Conservation (phyloP, 1,284 basidiomycete species). For the Veloboletus limbatus region DNA sequence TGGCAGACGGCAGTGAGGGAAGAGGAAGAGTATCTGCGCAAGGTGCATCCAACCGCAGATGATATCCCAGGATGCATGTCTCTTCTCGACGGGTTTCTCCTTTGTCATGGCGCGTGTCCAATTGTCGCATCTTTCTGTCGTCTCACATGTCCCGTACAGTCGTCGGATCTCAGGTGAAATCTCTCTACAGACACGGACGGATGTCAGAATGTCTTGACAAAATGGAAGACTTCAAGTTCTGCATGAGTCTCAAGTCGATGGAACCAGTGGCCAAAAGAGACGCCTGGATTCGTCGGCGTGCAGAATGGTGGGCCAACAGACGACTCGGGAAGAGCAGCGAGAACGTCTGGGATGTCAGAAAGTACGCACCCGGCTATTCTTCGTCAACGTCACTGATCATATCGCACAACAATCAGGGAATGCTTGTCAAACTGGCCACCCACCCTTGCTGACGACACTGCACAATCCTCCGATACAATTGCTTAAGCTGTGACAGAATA, state of each 20-base stretch:
- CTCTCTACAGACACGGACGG: slow-evolving; percentile 84
- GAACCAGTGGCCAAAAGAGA: slow-evolving; percentile 75
- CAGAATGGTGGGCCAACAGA: slow-evolving; percentile 88
- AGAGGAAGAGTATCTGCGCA: slow-evolving; percentile 61
- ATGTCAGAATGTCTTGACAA: slow-evolving; percentile 77
- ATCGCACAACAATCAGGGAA: slow-evolving; percentile 15
- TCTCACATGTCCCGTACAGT: slow-evolving; percentile 44
- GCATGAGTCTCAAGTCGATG: slow-evolving; percentile 80
- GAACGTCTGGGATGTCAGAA: slow-evolving; percentile 88
- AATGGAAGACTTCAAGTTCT: slow-evolving; percentile 94
- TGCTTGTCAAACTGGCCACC: slow-evolving; percentile 30
- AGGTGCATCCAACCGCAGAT: slow-evolving; percentile 67
- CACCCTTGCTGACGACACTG: slow-evolving; percentile 19
- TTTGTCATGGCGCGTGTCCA: slow-evolving; percentile 63
- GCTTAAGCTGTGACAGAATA: slow-evolving; percentile 11
- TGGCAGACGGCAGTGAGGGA: slow-evolving; percentile 57
- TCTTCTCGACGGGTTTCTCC: slow-evolving; percentile 76
- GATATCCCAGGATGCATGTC: slow-evolving; percentile 80
- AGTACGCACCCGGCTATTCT: slow-evolving; percentile 40
- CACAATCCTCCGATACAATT: slow-evolving; percentile 25
- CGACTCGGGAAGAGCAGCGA: slow-evolving; percentile 80
- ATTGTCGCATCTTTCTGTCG: slow-evolving; percentile 1
- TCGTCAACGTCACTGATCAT: slow-evolving; percentile 1
- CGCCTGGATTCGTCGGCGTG: slow-evolving; percentile 81
- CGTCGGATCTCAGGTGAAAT: slow-evolving; percentile 78